Base-by-base conservation (phyloP, 2,329 filamentous ascomycete species). In the Fusarium chaquense region DNA sequence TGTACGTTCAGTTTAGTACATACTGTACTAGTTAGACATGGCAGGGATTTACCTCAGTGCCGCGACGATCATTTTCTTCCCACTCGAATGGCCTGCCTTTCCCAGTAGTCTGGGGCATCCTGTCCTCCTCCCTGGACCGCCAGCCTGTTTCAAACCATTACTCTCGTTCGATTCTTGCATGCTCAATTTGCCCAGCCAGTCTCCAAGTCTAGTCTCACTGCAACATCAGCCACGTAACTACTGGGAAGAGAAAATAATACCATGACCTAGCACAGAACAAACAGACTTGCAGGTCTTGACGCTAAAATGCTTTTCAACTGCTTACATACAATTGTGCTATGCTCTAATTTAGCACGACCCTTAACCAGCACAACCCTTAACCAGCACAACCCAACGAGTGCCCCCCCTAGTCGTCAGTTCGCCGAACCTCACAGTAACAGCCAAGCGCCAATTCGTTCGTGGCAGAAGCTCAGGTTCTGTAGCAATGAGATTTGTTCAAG, bases 101-200 rank as follows among this genome's bases (percentile, higher is more conserved):
- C 67, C 70, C 70, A 72, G 58, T 55, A 69, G 60, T 75, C 73
- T 75, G 73, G 73, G 68, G 73, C 67, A 75, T 75, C 73, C 73
- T 65, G 65, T 75, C 69, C 63, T 75, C 67, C 62, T 73, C 58
- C 57, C 46, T 59, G 47, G 60, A 41, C 40, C 36, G 58, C 58
- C 58, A 55, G 70, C 50, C 64, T 66, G 73, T 75, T 75, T 75
- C 73, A 75, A 70, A 52, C 15, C 24, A 20, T 66, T 70, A 53
- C 62, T 51, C 68, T 75, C 70, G 71, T 75, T 74, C 73, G 73
- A 75, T 75, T 74, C 53, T 73, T 75, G 71, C 73, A 75, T 75
- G 60, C 50, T 69, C 64, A 70, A 52, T 70, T 63, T 69, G 56
- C 67, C 49, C 22, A 41, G 33, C 49, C 38, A 36, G 36, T 24